Conservation (phyloP, 305 asterid genomes). For the Fraxinus paxiana region DNA sequence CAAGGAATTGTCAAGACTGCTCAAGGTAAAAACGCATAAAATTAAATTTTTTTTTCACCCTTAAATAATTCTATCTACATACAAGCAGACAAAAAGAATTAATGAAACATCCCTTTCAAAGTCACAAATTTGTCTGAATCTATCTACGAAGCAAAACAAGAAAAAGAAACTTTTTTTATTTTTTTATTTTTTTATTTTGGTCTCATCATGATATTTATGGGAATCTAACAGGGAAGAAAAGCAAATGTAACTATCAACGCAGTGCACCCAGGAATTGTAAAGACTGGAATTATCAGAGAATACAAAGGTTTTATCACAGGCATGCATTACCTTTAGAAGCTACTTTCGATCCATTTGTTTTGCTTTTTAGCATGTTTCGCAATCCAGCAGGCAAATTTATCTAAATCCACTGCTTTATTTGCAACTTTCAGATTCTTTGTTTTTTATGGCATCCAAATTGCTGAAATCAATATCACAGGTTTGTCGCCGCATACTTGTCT, state of each 20-base stretch:
- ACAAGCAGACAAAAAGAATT: neutral
- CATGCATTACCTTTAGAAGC: conserved; percentile 37
- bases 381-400: conserved; percentile 20
- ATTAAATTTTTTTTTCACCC: neutral
- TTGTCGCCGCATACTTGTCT: conserved; percentile 33
- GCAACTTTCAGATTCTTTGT: conserved; percentile 64
- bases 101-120: neutral
- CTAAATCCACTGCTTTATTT: conserved; percentile 9
- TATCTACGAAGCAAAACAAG: neutral
- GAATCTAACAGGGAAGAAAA: conserved; percentile 58
- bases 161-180: neutral
- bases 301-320: conserved; percentile 95
- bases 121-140: neutral
- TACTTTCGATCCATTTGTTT: conserved; percentile 19
- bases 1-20: conserved; percentile 77
- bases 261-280: conserved; percentile 88
- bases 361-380: conserved; percentile 18
- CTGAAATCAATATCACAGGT: conserved; percentile 94
- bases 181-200: neutral
- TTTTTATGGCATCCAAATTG: conserved; percentile 83
- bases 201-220: conserved; percentile 22
- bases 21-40: conserved; percentile 47
- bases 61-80: neutral
- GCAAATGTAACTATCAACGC: conserved; percentile 89
- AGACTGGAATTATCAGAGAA: conserved; percentile 87